Evolutionary conservation across 2,329 filamentous ascomycete species (phyloP), one percentile per base, ranked within the genome.

Genomic region (Curvularia lunata): DNA sequence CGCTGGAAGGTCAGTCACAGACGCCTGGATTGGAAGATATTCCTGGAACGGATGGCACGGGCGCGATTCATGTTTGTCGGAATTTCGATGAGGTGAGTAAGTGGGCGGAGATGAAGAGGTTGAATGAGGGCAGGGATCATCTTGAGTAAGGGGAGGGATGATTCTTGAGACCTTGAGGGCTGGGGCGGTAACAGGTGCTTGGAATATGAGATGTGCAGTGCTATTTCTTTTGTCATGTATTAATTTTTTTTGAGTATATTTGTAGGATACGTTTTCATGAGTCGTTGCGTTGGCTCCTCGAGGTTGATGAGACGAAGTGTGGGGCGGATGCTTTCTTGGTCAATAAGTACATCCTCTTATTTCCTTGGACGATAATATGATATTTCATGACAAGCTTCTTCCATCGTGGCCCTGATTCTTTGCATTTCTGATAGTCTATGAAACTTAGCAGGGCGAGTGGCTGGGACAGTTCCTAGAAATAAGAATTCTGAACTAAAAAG

Each of bases 1-100:
- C 67, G 23, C 54, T 73, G 1, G 70, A 73, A 50, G 70, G 69
- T 2, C 63, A 68, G 54, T 43, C 51, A 13, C 54, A 58, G 32
- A 45, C 57, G 3, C 43, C 52, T 0, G 50, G 49, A 18, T 16
- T 61, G 12, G 43, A 61, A 41, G 38, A 58, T 13, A 34, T 57
- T 13, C 21, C 60, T 0, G 64, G 63, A 0, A 68, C 65, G 21
- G 65, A 66, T 52, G 65, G 65, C 1, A 68, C 62, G 13, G 65
- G 65, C 0, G 65, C 55, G 16, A 46, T 61, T 34, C 65, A 68
- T 53, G 27, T 66, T 19, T 68, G 65, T 56, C 52, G 64, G 28
- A 61, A 63, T 45, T 68, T 54, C 47, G 62, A 64, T 43, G 59
- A 65, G 51, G 58, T 68, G 19, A 21, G 18, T 18, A 13, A 18